phyloP scores from a whole-genome alignment of 257 asterid species.

The Cordia subcordata region DNA sequence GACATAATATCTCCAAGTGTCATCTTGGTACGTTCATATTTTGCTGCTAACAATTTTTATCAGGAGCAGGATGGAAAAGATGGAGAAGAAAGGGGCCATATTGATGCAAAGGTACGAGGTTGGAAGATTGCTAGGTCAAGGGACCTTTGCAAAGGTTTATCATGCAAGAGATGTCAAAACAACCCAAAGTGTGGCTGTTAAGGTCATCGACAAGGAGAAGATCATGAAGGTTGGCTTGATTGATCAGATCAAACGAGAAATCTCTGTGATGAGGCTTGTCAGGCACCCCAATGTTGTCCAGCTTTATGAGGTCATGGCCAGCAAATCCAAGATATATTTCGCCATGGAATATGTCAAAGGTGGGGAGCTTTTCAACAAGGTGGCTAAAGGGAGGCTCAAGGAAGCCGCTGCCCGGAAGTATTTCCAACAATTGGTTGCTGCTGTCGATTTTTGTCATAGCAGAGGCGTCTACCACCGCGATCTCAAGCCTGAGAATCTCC shows the following conservation, averaged over 20 bases:
- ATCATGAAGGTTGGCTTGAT: constrained; percentile 53
- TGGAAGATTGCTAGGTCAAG: constrained; percentile 78
- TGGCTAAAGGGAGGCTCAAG: constrained; percentile 70
- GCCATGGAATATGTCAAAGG: constrained; percentile 75
- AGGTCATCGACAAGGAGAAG: constrained; percentile 67
- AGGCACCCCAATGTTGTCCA: constrained; percentile 79
- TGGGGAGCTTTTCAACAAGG: constrained; percentile 87
- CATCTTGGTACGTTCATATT: neutral
- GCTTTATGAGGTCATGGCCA: constrained; percentile 81
- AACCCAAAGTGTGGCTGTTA: constrained; percentile 66
- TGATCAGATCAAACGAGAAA: constrained; percentile 84
- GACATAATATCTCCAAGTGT: no score
- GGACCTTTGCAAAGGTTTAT: constrained; percentile 83
- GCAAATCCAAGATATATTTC: constrained; percentile 71
- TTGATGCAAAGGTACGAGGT: constrained; percentile 72
- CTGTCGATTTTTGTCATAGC: constrained; percentile 89
- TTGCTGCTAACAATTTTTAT: neutral
- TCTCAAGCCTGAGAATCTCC: constrained; percentile 87
- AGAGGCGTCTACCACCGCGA: constrained; percentile 88
- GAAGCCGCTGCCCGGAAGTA: constrained; percentile 76
- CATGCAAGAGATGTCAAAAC: constrained; percentile 58
- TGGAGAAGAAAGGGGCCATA: constrained; percentile 58
- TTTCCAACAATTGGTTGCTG: constrained; percentile 75
- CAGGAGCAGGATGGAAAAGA: neutral
- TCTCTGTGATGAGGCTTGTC: constrained; percentile 70